Base-by-base conservation (phyloP, 2,329 filamentous ascomycete genomes). In the Furcasterigmium sp. region DNA sequence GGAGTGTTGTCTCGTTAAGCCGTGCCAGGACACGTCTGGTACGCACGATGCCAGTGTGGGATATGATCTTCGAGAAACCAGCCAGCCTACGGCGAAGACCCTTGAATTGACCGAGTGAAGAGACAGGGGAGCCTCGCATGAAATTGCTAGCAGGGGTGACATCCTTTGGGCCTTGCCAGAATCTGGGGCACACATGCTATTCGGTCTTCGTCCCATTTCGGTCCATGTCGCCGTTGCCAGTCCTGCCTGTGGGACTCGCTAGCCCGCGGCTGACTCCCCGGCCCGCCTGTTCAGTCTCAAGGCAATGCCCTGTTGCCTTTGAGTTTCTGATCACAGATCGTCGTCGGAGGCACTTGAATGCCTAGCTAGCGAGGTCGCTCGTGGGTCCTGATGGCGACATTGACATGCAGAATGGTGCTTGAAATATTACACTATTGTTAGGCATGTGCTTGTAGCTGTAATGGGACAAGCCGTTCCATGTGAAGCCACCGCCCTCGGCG, bases 131-230 rank as follows among this genome's bases (percentile, higher is more conserved):
- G 28, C 37, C 23, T 42, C 30, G 42, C 41, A 41, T 43, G 32
- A 35, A 35, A 35, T 35, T 35, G 32, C 32, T 18, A 18, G 15
- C 32, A 35, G 32, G 32, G 32, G 15, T 8, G 32, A 9, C 32
- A 35, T 37, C 44, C 29, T n/a, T n/a, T n/a, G n/a, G n/a, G n/a
- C n/a, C n/a, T 36, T 41, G 39, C 41, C 46, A 41, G 40, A 51
- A 51, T 51, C 48, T 46, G 48, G 48, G 48, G 48, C 48, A 51
- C 20, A 18, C 18, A 29, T 41, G 37, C 23, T 29, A 29, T 18
- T 37, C 48, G 48, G 48, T 39, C 23, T 39, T 41, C 43, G 35
- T 37, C 48, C 44, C 23, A 29, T 45, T 49, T 43, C 29, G 46
- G 48, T 30, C 42, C 47, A 41, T 25, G 47, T 51, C 48, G 39